phyloP scores from a whole-genome alignment of 2,329 filamentous ascomycete genomes.

The Calonectria fujianensis region DNA sequence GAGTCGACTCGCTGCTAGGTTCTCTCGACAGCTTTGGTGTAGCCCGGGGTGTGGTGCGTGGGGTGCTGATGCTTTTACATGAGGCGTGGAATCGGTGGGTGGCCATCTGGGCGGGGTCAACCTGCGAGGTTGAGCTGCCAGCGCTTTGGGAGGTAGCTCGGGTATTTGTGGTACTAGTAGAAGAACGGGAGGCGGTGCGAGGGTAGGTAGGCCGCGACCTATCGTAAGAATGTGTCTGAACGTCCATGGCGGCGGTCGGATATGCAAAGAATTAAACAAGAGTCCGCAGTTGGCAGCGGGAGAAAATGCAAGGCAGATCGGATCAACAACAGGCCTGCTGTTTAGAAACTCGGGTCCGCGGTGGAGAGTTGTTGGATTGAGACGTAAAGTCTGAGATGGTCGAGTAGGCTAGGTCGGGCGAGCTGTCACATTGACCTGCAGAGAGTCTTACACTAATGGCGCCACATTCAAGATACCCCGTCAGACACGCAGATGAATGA shows the following conservation, averaged over 20 bases:
- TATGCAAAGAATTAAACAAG: constrained; percentile 17
- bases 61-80: constrained; percentile 58
- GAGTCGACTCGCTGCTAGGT: constrained; percentile 63
- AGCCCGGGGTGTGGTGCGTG: constrained; percentile 63
- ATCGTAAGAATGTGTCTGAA: constrained; percentile 51
- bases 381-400: background rate
- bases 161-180: constrained; percentile 65
- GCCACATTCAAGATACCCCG: background rate
- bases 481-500: constrained; percentile 25
- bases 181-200: constrained; percentile 68
- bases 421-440: constrained; percentile 30
- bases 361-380: constrained; percentile 5
- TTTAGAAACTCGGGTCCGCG: background rate
- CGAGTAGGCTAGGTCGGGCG: constrained; percentile 2
- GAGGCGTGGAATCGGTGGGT: constrained; percentile 64
- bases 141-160: constrained; percentile 64
- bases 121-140: constrained; percentile 65
- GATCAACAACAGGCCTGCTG: constrained; percentile 25
- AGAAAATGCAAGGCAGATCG: constrained; percentile 19
- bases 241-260: constrained; percentile 56
- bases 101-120: constrained; percentile 60
- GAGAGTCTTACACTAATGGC: background rate
- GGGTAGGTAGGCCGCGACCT: constrained; percentile 58
- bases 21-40: constrained; percentile 66
- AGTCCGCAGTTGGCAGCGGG: background rate